Conservation (phyloP, 371 early-diverging fungal species). For the Zychaea mexicana region DNA sequence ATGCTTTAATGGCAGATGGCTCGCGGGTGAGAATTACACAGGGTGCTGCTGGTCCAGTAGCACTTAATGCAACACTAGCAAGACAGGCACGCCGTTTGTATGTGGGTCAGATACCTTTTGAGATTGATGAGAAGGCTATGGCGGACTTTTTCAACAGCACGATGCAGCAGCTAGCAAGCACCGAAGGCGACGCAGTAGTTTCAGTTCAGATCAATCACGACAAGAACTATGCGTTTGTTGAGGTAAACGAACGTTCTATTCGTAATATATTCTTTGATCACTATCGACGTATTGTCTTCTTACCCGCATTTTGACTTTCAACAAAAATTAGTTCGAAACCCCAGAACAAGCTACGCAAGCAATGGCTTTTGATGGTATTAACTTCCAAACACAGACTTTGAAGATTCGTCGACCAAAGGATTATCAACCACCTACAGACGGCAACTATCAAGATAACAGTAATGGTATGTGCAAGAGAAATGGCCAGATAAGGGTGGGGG, state of each 20-base stretch:
- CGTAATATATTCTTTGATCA: neutral
- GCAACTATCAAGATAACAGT: neutral
- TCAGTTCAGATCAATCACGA: constrained; percentile 89
- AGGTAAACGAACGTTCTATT: constrained; percentile 50
- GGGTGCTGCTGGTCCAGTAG: constrained; percentile 49
- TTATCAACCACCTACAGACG: constrained; percentile 72
- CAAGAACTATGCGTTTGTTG: constrained; percentile 94
- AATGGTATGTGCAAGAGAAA: too few species aligned
- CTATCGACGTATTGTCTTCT: neutral
- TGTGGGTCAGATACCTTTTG: constrained; percentile 90
- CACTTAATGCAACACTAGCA: constrained; percentile 34
- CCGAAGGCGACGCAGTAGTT: constrained; percentile 68
- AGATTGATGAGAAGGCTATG: constrained; percentile 75
- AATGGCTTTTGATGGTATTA: constrained; percentile 91
- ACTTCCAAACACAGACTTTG: constrained; percentile 80
- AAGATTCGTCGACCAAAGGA: constrained; percentile 96
- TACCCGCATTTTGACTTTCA: too few species aligned
- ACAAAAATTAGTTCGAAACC: constrained; percentile 85
- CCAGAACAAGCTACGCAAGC: constrained; percentile 90
- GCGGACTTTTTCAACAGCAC: constrained; percentile 87
- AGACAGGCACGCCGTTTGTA: constrained; percentile 88
- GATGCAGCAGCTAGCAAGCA: constrained; percentile 72
- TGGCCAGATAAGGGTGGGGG: too few species aligned
- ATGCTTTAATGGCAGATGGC: constrained; percentile 46
- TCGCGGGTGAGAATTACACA: constrained; percentile 37